Evolutionary conservation across 805 yeast species (phyloP).

Genomic region (Alloascoidea hylecoeti): DNA sequence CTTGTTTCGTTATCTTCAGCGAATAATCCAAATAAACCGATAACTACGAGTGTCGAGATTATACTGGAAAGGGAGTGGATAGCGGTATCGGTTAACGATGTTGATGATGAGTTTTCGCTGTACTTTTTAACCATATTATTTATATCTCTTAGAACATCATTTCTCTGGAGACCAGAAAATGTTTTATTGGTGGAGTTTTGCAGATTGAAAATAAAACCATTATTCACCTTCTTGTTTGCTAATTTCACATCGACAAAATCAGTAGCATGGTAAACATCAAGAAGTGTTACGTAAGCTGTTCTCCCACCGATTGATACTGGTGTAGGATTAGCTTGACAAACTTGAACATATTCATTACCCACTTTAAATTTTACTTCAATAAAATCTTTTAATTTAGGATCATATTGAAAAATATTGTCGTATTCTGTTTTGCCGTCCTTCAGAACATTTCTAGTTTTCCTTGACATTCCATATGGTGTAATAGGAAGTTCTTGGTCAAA

Average conservation of each 20-base stretch:
- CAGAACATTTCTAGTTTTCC: not conserved
- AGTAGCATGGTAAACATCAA: constrained; percentile 24
- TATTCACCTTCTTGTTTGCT: no score
- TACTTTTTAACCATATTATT: constrained; percentile 13
- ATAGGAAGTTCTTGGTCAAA: not conserved
- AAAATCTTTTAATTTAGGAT: constrained; percentile 24
- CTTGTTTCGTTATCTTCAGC: constrained; percentile 44
- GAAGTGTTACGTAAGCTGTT: not conserved
- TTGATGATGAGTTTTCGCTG: not conserved
- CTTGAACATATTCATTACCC: constrained; percentile 57
- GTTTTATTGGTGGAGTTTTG: no score
- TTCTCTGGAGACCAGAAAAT: constrained; percentile 19
- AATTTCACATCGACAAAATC: constrained; percentile 25
- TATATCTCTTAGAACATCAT: constrained; percentile 24
- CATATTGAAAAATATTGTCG: not conserved
- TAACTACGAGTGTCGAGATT: constrained; percentile 48
- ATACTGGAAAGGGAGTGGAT: constrained; percentile 16
- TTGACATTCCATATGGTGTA: not conserved
- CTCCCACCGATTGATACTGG: not conserved
- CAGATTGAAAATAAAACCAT: no score
- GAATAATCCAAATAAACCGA: constrained; percentile 56
- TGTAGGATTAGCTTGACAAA: constrained; percentile 13
- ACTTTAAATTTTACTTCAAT: constrained; percentile 50
- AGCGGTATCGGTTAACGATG: not conserved
- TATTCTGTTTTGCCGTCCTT: not conserved